Conservation (phyloP, 2,329 filamentous ascomycete genomes). For the Fusarium gaditjirri region DNA sequence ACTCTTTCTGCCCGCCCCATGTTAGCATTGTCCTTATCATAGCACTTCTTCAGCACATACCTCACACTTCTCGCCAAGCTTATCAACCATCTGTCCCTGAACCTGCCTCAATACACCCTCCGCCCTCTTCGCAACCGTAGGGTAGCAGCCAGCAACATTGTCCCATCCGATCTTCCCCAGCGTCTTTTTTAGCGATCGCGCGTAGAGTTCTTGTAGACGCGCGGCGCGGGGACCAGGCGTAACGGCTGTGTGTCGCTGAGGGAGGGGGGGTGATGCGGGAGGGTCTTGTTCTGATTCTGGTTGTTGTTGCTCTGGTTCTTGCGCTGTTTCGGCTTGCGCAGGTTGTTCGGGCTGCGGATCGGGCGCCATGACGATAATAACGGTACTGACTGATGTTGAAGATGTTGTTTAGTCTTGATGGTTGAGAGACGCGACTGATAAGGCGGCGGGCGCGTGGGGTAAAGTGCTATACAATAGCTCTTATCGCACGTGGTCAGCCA, state of each 20-base stretch:
- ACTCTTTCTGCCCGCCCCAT: constrained; percentile 58
- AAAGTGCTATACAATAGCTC: background rate
- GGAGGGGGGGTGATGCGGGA: constrained; percentile 53
- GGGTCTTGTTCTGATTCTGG: constrained; percentile 15
- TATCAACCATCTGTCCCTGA: constrained; percentile 67
- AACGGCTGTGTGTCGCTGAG: constrained; percentile 54
- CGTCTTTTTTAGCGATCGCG: constrained; percentile 62
- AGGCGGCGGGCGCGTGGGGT: constrained; percentile 38
- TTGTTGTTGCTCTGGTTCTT: constrained; percentile 10
- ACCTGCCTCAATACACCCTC: constrained; percentile 64
- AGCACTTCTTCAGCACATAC: constrained; percentile 44
- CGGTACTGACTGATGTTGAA: background rate
- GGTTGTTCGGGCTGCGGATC: constrained; percentile 14
- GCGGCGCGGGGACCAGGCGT: constrained; percentile 67
- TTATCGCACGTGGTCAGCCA: constrained; percentile 35
- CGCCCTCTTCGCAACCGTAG: constrained; percentile 64
- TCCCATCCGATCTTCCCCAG: constrained; percentile 65
- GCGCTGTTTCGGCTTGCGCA: background rate
- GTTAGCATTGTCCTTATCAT: constrained; percentile 11
- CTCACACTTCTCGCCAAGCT: constrained; percentile 64
- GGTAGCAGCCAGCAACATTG: constrained; percentile 70
- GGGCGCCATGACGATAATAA: constrained; percentile 30
- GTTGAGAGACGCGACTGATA: constrained; percentile 37
- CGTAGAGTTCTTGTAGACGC: constrained; percentile 65
- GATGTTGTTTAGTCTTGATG: constrained; percentile 16